Evolutionary conservation across 2,329 filamentous ascomycete species (phyloP), one percentile per base, ranked within the genome.

Genomic region (Neospermospora avenae): DNA sequence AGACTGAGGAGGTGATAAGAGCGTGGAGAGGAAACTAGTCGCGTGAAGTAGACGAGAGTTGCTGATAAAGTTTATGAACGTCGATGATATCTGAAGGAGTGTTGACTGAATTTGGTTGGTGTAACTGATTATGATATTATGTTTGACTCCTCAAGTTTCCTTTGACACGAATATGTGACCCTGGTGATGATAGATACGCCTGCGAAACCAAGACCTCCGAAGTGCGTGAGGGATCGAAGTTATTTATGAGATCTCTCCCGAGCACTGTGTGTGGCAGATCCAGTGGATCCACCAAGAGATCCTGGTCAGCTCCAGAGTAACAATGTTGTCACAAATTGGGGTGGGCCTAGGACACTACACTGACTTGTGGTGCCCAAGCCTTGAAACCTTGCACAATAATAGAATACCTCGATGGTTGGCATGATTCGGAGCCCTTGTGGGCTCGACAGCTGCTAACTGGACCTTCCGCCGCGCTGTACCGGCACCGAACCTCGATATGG

Each of bases 311-410:
- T 74, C 71, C 75, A 73, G 76, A 71, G 73, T 72, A 75, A 73
- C 74, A 78, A 65, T 68, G 75, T 76, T 81, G 78, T 81, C 78
- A 81, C 78, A 80, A 80, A 79, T 80, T 74, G 74, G 74, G 74
- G 79, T 81, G 79, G 79, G 78, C 77, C 65, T 65, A 58, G n/a
- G n/a, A n/a, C n/a, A n/a, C n/a, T n/a, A 65, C 66, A 67, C 62
- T 64, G 68, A 69, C 67, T 69, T 68, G 56, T 63, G 66, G 70
- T 71, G 69, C 68, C 68, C 66, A 69, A 62, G 57, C 58, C 59
- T 64, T 60, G 54, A 69, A 70, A 65, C 65, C 66, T 66, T 66
- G 67, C 62, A 67, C 60, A 64, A 61, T 63, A 62, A 63, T 61
- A 66, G 62, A 62, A 60, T 55, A n/a, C 42, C 37, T 63, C 60